phyloP scores from a whole-genome alignment of 2,329 filamentous ascomycete genomes.

The Fusarium anthophilum region DNA sequence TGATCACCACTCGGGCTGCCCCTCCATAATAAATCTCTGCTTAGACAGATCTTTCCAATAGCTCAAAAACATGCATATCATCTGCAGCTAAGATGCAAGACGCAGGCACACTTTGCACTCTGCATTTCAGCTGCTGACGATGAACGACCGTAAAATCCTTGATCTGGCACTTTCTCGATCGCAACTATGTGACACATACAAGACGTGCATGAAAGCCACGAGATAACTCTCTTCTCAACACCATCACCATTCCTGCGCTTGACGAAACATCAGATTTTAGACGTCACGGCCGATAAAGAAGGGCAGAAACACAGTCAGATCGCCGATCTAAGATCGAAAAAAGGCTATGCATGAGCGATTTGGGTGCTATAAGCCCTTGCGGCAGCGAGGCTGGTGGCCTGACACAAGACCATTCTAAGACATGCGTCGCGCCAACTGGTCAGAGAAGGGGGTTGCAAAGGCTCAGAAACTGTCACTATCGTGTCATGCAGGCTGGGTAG shows the following conservation, averaged over 20 bases:
- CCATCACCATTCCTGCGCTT: slow-evolving; percentile 26
- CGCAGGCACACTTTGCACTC: neutral
- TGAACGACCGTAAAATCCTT: neutral
- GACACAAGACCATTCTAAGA: slow-evolving; percentile 19
- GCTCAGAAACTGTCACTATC: neutral
- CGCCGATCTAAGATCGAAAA: slow-evolving; percentile 10
- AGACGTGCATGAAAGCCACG: neutral
- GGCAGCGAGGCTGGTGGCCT: slow-evolving; percentile 8
- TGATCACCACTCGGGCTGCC: neutral
- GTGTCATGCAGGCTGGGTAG: neutral
- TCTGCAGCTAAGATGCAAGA: slow-evolving; percentile 15
- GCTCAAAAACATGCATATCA: slow-evolving; percentile 3
- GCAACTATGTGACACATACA: slow-evolving; percentile 12
- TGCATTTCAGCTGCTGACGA: slow-evolving; percentile 1
- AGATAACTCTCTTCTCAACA: slow-evolving; percentile 1
- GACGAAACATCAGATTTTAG: slow-evolving; percentile 4
- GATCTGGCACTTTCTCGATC: slow-evolving; percentile 1
- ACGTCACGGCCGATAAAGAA: slow-evolving; percentile 17
- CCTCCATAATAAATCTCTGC: neutral
- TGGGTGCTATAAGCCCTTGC: slow-evolving; percentile 9
- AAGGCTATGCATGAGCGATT: slow-evolving; percentile 9
- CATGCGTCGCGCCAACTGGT: slow-evolving; percentile 14
- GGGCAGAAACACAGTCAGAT: slow-evolving; percentile 1
- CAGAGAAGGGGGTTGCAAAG: slow-evolving; percentile 14
- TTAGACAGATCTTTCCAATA: neutral